phyloP scores from a whole-genome alignment of 176 grass and related monocot genomes.

The Urochloa ruziziensis region DNA sequence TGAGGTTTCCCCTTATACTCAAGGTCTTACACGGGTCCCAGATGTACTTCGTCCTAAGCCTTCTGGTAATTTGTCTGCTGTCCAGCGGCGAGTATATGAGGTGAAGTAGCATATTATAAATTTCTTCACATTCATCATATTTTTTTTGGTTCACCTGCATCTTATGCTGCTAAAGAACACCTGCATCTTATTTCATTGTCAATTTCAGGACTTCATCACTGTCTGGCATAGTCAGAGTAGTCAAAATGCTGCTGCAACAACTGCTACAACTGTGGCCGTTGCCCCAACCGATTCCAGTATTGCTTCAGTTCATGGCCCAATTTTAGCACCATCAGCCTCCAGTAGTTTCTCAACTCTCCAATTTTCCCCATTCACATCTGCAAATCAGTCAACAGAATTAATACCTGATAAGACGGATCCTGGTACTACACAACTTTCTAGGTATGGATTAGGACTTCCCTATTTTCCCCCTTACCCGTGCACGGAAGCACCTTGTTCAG shows the following conservation, averaged over 20 bases:
- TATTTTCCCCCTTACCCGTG: conserved; percentile 6
- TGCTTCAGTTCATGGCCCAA: conserved; percentile 71
- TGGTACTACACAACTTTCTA: conserved; percentile 49
- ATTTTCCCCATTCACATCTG: conserved; percentile 41
- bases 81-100: conserved; percentile 82
- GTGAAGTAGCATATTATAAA: conserved; percentile 38
- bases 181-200: conserved; percentile 26
- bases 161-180: too few relatives aligned
- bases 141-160: neutral
- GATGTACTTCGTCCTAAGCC: conserved; percentile 81
- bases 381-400: conserved; percentile 58
- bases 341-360: conserved; percentile 47
- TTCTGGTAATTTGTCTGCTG: conserved; percentile 56
- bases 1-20: conserved; percentile 74
- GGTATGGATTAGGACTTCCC: conserved; percentile 30
- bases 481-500: conserved; percentile 3
- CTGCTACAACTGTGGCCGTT: conserved; percentile 34
- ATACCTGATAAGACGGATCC: conserved; percentile 52
- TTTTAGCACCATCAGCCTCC: conserved; percentile 39
- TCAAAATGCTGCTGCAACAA: conserved; percentile 64
- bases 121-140: neutral
- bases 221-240: conserved; percentile 81
- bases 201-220: conserved; percentile 81
- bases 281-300: conserved; percentile 39
- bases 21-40: conserved; percentile 69